Conservation (phyloP, 331 rosid species). For the Prunus yedoensis region DNA sequence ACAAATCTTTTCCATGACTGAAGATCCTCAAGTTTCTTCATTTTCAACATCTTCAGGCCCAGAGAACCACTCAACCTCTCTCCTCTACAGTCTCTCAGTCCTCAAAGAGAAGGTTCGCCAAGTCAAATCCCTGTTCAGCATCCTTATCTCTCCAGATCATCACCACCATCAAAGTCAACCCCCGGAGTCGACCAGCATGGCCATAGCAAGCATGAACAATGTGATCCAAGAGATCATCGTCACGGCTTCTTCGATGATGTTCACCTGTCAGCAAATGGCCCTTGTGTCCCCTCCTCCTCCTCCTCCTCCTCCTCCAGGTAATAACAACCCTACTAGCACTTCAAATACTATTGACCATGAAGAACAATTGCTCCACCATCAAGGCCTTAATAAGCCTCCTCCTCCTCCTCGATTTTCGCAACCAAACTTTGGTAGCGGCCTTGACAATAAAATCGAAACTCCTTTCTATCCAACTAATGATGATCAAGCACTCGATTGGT, state of each 20-base stretch:
- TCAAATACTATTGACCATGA: neutral
- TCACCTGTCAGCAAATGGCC: conserved; percentile 63
- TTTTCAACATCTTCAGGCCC: conserved; percentile 20
- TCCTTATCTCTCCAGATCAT: conserved; percentile 42
- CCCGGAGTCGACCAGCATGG: conserved; percentile 42
- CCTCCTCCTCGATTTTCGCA: neutral
- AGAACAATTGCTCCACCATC: neutral
- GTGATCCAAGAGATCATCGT: conserved; percentile 70
- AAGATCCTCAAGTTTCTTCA: conserved; percentile 21
- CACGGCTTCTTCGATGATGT: conserved; percentile 74
- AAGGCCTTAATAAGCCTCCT: neutral
- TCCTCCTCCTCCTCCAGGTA: conserved; percentile 25
- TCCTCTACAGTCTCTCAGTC: conserved; percentile 59
- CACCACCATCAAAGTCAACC: conserved; percentile 7
- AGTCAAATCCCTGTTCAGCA: conserved; percentile 47
- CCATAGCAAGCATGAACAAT: conserved; percentile 49
- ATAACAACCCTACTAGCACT: neutral
- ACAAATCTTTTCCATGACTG: conserved; percentile 27
- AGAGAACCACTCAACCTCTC: conserved; percentile 29
- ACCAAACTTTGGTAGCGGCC: neutral
- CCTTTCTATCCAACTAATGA: neutral
- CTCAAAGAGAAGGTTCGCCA: conserved; percentile 68
- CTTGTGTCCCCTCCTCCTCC: neutral
- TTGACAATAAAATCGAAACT: neutral
- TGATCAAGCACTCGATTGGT: conserved; percentile 53